Evolutionary conservation across 129 eudicot genomes (phyloP).

Genomic region (Arctium minus): DNA sequence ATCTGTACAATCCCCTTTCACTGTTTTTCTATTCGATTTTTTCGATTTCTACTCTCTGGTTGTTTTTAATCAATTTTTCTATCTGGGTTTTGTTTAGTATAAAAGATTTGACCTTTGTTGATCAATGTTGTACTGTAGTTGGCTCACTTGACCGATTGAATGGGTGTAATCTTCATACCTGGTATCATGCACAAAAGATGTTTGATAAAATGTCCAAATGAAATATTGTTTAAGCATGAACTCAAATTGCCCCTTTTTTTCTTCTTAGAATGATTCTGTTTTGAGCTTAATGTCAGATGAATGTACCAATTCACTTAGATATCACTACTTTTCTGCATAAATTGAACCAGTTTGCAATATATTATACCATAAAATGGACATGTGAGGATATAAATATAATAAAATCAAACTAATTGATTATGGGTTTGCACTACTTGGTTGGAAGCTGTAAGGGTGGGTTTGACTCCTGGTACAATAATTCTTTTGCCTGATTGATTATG

Average conservation of each 20-base stretch:
- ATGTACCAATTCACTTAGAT: background rate
- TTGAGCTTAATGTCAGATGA: background rate
- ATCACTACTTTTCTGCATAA: background rate
- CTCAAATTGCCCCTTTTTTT: background rate
- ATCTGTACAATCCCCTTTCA: background rate
- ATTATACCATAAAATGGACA: background rate
- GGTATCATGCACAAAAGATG: background rate
- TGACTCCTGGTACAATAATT: no score
- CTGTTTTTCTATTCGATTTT: background rate
- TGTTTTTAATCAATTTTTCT: background rate
- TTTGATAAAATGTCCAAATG: background rate
- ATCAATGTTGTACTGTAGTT: background rate
- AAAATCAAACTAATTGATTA: no score
- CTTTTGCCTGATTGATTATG: background rate
- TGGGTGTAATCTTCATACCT: background rate
- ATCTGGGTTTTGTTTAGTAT: background rate
- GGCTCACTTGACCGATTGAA: background rate
- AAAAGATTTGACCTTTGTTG: background rate
- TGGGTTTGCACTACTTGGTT: no score
- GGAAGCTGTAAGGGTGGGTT: no score
- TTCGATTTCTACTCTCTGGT: background rate
- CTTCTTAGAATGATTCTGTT: background rate
- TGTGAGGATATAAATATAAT: background rate
- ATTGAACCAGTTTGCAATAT: background rate
- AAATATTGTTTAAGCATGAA: background rate